Evolutionary conservation across 257 asterid species (phyloP).

Genomic region (Solanum tacnaense): DNA sequence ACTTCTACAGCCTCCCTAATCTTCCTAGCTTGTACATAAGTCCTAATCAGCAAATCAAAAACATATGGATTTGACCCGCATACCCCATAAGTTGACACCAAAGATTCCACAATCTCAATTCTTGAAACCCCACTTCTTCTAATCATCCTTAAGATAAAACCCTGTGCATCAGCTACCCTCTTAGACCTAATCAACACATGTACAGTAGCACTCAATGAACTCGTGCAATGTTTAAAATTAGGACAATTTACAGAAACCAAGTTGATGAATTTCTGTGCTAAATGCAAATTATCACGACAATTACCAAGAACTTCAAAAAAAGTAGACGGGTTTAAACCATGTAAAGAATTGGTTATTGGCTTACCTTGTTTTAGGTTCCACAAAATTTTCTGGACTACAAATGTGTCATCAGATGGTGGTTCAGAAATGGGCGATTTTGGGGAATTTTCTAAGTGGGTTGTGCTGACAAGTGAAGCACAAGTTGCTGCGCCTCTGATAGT

Average conservation of each 20-base stretch:
- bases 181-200: conserved; percentile 42
- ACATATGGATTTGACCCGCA: conserved; percentile 36
- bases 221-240: conserved; percentile 49
- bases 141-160: conserved; percentile 56
- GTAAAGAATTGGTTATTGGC: conserved; percentile 18
- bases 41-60: conserved; percentile 57
- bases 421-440: too few relatives aligned
- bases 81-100: conserved; percentile 25
- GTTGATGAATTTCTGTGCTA: conserved; percentile 44
- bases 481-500: background rate
- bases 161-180: conserved; percentile 63
- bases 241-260: conserved; percentile 31
- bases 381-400: conserved; percentile 42
- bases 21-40: conserved; percentile 82
- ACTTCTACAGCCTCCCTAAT: conserved; percentile 73
- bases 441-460: background rate
- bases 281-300: conserved; percentile 36
- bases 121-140: conserved; percentile 59
- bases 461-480: background rate
- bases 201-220: conserved; percentile 48
- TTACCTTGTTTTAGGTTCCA: conserved; percentile 55
- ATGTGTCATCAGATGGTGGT: conserved; percentile 27
- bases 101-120: conserved; percentile 41
- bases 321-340: conserved; percentile 35
- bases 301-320: conserved; percentile 36